phyloP scores from a whole-genome alignment of 2,329 filamentous ascomycete species.

The Laburnicola sp. region DNA sequence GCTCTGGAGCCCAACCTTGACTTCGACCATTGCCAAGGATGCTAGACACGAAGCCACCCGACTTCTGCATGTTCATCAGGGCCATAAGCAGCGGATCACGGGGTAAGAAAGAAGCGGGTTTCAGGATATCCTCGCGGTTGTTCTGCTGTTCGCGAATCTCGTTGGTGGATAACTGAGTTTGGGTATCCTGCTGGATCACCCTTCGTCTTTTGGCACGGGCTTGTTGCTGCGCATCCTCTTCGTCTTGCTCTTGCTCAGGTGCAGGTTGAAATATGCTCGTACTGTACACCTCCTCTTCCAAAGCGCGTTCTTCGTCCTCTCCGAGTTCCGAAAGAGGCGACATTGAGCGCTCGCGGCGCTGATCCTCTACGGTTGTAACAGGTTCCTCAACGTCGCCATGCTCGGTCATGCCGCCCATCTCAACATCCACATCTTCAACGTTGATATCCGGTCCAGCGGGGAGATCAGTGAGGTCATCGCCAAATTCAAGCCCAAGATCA shows the following conservation, averaged over 20 bases:
- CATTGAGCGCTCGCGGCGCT: slow-evolving; percentile 49
- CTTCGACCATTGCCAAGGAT: slow-evolving; percentile 81
- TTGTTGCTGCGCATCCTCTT: slow-evolving; percentile 61
- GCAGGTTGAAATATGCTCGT: slow-evolving; percentile 37
- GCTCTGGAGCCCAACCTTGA: slow-evolving; percentile 84
- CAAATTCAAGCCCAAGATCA: slow-evolving; percentile 52
- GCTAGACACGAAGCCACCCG: slow-evolving; percentile 83
- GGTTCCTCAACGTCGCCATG: slow-evolving; percentile 26
- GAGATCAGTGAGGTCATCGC: slow-evolving; percentile 37
- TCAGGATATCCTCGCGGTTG: slow-evolving; percentile 84
- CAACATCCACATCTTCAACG: slow-evolving; percentile 45
- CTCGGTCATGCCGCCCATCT: slow-evolving; percentile 57
- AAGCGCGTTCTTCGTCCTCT: slow-evolving; percentile 59
- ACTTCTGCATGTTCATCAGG: slow-evolving; percentile 89
- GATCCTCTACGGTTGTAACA: slow-evolving; percentile 54
- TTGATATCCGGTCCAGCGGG: slow-evolving; percentile 28
- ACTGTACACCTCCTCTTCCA: slow-evolving; percentile 62
- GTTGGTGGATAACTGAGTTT: slow-evolving; percentile 74
- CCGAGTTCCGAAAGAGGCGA: slow-evolving; percentile 60
- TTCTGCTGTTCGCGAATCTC: slow-evolving; percentile 86
- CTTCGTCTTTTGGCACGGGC: slow-evolving; percentile 78
- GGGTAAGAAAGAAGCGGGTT: slow-evolving; percentile 78
- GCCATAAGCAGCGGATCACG: slow-evolving; percentile 84
- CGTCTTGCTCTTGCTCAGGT: slow-evolving; percentile 58
- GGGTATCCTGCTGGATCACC: slow-evolving; percentile 76